Evolutionary conservation across 495 filamentous ascomycete species (phyloP), one percentile per base, ranked within the genome.

Genomic region (Delitschia confertaspora): DNA sequence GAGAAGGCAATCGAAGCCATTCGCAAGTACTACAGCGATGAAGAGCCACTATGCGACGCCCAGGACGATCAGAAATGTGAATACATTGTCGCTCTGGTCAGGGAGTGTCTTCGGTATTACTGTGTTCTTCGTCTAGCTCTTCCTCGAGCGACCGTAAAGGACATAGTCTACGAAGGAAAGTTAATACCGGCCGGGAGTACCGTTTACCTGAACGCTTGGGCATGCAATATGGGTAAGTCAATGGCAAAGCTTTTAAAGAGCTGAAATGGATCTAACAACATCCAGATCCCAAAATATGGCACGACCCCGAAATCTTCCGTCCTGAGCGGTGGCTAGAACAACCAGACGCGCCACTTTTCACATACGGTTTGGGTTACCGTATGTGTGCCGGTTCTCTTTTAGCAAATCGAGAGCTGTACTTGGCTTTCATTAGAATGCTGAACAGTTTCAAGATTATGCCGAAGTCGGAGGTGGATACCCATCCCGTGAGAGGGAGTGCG

Each of bases 351-450:
- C 76, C 76, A 6, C 48, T 79, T 10, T 78, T 78, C 48, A 74
- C 74, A 0, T 79, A 79, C 38, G 75, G 76, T 3, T 63, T 78
- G 36, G 77, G 77, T 8, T 80, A 78, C 43, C 69, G 78, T 17
- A 80, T 81, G 77, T 82, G 78, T 45, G 71, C 76, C 6, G 78
- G 78, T 8, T 72, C 73, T 0, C 55, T 79, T 34, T 67, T 82
- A 1, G 76, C 78, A 17, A 80, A 80, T 30, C 66, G 75, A 0
- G 76, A 82, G 58, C 59, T 80, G n/a, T 81, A 82, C 46, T 61
- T 79, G 30, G 68, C 76, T 32, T 79, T 80, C 60, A 70, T 80
- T 61, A 70, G 78, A 9, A 69, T 74, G 34, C 57, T 81, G 14
- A 71, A 69, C 50, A 70, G 70, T 35, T 80, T 81, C 53, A 63